Evolutionary conservation across 345 rosid species (phyloP), one percentile per base, ranked within the genome.

Genomic region (Lepidium didymum): DNA sequence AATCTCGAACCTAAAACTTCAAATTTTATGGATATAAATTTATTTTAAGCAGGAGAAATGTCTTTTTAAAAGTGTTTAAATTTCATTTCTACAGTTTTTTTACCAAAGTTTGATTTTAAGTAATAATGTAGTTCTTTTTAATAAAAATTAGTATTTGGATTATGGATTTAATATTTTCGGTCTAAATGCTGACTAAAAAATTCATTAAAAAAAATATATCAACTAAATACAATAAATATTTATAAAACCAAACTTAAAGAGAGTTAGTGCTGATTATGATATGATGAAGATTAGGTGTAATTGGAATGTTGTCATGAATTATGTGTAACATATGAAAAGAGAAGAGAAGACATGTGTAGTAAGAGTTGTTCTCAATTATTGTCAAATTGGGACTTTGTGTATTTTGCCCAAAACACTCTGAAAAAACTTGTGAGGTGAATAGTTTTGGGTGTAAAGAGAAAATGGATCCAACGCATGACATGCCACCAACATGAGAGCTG

Each of bases 401-500:
- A 60, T 58, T 47, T 65, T 72, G 37, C 44, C 54, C 52, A 47
- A 64, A 56, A 36, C 56, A 43, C 53, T 33, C 18, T 56, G 53
- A 57, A 73, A 29, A 73, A 10, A 11, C 34, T 47, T 73, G 3
- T 50, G 62, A 15, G 58, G 19, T 46, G 58, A 56, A 56, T 56
- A 57, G 43, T 65, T 64, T 33, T 42, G 47, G 77, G 46, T 73
- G 77, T 66, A 67, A 67, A 67, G 62, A 59, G 62, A 53, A 62
- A 51, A 73, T 66, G 72, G 62, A 58, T 73, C 72, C 77, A 73
- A 61, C 60, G 59, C 60, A 73, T 29, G 12, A 65, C 72, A 69
- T 69, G 74, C 79, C 10, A 62, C 70, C 70, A 75, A 69, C 74
- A 75, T 61, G 65, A 52, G 18, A 47, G 63, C 53, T n/a, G n/a